These are phyloP conservation scores for Fusarium sp. DNA, from an alignment of 2,329 filamentous ascomycete species.

Conservation along the genomic window DNA sequence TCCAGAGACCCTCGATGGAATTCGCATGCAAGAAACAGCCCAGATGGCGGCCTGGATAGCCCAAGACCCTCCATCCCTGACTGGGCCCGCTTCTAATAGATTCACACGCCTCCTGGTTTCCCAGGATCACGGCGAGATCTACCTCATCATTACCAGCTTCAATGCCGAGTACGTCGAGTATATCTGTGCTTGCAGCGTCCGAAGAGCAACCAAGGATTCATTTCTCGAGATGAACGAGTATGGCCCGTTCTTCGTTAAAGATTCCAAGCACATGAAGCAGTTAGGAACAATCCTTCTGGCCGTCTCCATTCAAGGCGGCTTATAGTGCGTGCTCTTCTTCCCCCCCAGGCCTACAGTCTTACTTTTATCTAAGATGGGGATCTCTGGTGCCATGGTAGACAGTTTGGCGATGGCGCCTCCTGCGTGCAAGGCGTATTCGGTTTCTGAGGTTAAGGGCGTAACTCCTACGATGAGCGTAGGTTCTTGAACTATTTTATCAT, in stretches of 20 bases:
- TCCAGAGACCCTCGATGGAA: background rate
- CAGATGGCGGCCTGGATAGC: background rate
- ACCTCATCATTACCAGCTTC: background rate
- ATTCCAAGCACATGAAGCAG: background rate
- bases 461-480: too few species aligned
- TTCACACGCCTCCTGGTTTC: background rate
- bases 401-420: too few species aligned
- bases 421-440: too few species aligned
- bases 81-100: background rate
- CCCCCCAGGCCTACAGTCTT: too few species aligned
- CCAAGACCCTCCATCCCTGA: background rate
- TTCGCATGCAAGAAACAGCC: background rate
- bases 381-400: too few species aligned
- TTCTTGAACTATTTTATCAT: too few species aligned
- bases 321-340: background rate
- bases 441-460: too few species aligned
- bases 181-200: background rate
- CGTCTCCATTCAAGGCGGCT: background rate
- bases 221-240: background rate
- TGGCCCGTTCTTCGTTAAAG: background rate
- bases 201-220: background rate
- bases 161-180: background rate
- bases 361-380: too few species aligned
- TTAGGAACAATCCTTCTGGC: background rate
- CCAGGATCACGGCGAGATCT: background rate